Conservation (phyloP, 352 stramenopile genomes). For the Plasmopara viticola region DNA sequence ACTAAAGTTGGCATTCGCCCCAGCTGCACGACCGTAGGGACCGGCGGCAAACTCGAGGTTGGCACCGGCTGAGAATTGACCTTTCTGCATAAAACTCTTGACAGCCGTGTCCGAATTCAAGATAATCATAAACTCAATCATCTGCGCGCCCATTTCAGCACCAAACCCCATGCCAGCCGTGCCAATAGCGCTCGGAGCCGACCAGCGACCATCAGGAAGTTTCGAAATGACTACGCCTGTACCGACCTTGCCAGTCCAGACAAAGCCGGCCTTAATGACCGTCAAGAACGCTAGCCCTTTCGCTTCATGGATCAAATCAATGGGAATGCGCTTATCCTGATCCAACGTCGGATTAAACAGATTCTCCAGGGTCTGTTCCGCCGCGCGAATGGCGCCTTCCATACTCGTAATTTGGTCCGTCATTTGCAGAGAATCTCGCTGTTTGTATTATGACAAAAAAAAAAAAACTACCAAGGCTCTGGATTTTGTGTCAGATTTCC, state of each 20-base stretch:
- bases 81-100: conserved; percentile 84
- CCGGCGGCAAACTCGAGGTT: conserved; percentile 80
- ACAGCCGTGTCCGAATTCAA: conserved; percentile 92
- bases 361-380: conserved; percentile 87
- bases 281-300: conserved; percentile 91
- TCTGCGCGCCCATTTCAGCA: conserved; percentile 65
- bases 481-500: too few species aligned
- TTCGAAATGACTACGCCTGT: conserved; percentile 92
- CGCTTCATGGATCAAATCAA: conserved; percentile 84
- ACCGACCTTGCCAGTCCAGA: conserved; percentile 80
- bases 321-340: conserved; percentile 84
- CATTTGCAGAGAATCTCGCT: conserved; percentile 12
- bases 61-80: conserved; percentile 71
- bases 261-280: conserved; percentile 87
- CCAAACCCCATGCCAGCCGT: conserved; percentile 86
- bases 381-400: conserved; percentile 85
- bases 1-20: conserved; percentile 73
- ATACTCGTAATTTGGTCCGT: conserved; percentile 86
- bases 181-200: conserved; percentile 91
- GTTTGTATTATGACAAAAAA: too few species aligned
- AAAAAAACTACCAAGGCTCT: too few species aligned
- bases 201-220: conserved; percentile 92
- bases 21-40: conserved; percentile 71
- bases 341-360: conserved; percentile 86
- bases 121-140: conserved; percentile 88